Evolutionary conservation across 441 rosid genomes (phyloP).

Genomic region (Omphalea diandra): DNA sequence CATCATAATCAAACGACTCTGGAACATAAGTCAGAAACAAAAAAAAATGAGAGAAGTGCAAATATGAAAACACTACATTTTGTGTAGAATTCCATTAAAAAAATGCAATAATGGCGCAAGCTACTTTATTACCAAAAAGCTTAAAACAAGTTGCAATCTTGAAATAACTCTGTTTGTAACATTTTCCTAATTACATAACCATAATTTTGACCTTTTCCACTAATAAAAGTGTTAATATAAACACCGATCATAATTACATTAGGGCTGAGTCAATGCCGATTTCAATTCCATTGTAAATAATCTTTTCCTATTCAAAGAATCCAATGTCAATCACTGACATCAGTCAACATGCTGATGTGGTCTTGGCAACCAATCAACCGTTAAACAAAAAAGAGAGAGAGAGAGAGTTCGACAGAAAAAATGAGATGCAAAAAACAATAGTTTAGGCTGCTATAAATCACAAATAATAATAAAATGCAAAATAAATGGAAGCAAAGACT

Average conservation of each 20-base stretch:
- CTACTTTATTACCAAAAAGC: neutral
- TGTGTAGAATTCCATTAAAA: neutral
- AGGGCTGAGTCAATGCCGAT: neutral
- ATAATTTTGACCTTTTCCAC: neutral
- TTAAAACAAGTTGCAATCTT: neutral
- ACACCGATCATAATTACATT: neutral
- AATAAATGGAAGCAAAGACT: constrained; percentile 4
- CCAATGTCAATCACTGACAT: neutral
- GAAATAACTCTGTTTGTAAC: neutral
- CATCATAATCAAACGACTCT: neutral
- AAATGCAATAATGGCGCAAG: neutral
- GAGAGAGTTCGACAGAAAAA: neutral
- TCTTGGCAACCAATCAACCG: neutral
- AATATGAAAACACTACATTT: neutral
- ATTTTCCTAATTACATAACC: neutral
- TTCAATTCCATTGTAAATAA: neutral
- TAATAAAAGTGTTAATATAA: neutral
- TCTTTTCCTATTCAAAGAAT: neutral
- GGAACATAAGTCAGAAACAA: neutral
- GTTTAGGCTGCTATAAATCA: neutral
- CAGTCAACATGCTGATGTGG: neutral
- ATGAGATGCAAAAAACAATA: neutral
- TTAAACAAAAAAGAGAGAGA: neutral
- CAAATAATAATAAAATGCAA: neutral
- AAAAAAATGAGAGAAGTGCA: neutral